These are phyloP conservation scores for Pontederia paniculata DNA, from an alignment of 176 grass and related monocot genomes.

Conservation along the genomic window DNA sequence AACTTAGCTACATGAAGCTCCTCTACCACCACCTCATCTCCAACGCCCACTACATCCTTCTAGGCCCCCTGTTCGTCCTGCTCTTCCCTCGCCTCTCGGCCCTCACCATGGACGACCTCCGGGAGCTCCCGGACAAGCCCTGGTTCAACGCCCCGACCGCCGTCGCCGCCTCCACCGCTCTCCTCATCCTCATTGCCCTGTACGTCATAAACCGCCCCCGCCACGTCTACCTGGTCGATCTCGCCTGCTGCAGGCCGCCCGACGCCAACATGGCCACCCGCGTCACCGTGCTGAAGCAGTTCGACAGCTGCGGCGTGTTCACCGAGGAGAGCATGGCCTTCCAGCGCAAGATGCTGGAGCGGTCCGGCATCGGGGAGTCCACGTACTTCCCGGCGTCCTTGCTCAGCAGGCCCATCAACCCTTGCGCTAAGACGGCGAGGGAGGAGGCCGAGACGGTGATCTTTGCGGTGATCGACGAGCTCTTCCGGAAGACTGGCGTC, in stretches of 20 bases:
- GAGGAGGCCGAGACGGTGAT: constrained; percentile 14
- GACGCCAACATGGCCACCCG: constrained; percentile 3
- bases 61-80: neutral
- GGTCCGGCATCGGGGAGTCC: constrained; percentile 5
- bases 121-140: neutral
- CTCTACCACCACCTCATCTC: constrained; percentile 7
- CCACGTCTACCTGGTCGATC: constrained; percentile 4
- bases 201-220: neutral
- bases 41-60: neutral
- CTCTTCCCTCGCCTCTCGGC: neutral
- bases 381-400: constrained; percentile 4
- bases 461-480: constrained; percentile 4
- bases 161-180: neutral
- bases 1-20: neutral
- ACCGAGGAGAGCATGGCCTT: constrained; percentile 3
- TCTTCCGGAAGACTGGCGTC: neutral
- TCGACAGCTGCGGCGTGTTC: neutral
- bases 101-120: neutral
- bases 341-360: constrained; percentile 11
- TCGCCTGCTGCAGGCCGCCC: constrained; percentile 6
- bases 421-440: neutral
- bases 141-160: neutral
- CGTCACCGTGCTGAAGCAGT: neutral
- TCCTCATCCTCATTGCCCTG: neutral
- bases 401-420: neutral